phyloP scores from a whole-genome alignment of 371 early-diverging fungal species.

The Saksenaea vasiformis region DNA sequence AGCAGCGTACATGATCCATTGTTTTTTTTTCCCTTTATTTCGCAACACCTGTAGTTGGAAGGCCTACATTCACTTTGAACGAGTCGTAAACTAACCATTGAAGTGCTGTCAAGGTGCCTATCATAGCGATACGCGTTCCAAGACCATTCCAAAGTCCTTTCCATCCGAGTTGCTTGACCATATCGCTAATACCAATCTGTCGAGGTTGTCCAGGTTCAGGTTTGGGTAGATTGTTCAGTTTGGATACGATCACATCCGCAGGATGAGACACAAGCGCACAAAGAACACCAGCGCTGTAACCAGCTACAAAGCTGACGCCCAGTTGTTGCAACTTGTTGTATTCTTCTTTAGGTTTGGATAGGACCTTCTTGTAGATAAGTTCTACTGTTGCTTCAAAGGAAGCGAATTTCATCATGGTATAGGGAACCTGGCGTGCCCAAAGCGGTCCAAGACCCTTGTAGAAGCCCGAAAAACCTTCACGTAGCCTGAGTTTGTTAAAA shows the following conservation, averaged over 20 bases:
- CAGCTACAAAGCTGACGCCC: slow-evolving; percentile 82
- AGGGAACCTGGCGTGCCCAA: slow-evolving; percentile 88
- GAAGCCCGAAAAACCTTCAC: slow-evolving; percentile 68
- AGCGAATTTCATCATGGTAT: slow-evolving; percentile 96
- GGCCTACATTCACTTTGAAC: slow-evolving; percentile 25
- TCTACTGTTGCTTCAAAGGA: slow-evolving; percentile 83
- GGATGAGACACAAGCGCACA: slow-evolving; percentile 95
- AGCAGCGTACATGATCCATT: no score
- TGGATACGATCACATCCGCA: slow-evolving; percentile 92
- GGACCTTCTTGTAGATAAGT: slow-evolving; percentile 65
- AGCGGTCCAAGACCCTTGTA: slow-evolving; percentile 78
- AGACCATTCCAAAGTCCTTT: slow-evolving; percentile 67
- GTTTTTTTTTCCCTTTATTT: no score
- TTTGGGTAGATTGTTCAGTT: slow-evolving; percentile 70
- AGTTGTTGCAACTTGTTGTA: slow-evolving; percentile 78
- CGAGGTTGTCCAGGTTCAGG: slow-evolving; percentile 40
- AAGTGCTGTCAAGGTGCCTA: slow-evolving; percentile 69
- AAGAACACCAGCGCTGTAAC: slow-evolving; percentile 88
- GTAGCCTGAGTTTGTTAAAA: slow-evolving; percentile 54
- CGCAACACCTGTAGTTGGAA: slow-evolving; percentile 25
- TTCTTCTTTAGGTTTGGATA: slow-evolving; percentile 71
- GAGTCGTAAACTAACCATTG: slow-evolving; percentile 63
- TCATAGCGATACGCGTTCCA: slow-evolving; percentile 76
- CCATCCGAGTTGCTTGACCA: slow-evolving; percentile 61
- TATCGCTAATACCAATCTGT: slow-evolving; percentile 41